These are phyloP conservation scores for Leccinum sublutescens DNA, from an alignment of 768 basidiomycete species.

Conservation along the genomic window DNA sequence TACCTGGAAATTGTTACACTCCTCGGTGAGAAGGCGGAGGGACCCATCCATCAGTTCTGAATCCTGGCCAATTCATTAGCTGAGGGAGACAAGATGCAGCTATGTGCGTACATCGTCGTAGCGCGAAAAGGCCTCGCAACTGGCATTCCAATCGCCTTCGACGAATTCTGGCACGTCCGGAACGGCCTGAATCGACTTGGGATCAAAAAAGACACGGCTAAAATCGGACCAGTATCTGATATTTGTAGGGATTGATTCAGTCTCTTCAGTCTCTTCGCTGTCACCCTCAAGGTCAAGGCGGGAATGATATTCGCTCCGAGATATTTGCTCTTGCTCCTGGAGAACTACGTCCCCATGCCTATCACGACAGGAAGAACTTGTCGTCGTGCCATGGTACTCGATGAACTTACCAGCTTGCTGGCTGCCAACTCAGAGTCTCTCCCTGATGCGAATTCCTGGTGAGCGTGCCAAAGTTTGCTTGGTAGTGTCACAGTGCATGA, in stretches of 20 bases:
- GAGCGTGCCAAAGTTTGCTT: conserved; percentile 69
- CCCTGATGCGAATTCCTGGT: conserved; percentile 39
- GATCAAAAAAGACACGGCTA: conserved; percentile 54
- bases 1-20: conserved; percentile 75
- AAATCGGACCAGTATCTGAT: conserved; percentile 54
- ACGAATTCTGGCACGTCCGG: conserved; percentile 53
- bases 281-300: conserved; percentile 34
- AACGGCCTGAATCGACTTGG: conserved; percentile 61
- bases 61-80: conserved; percentile 41
- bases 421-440: conserved; percentile 16
- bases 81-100: background rate
- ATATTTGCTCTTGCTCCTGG: conserved; percentile 52
- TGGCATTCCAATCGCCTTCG: conserved; percentile 56
- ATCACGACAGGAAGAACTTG: conserved; percentile 4
- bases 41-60: conserved; percentile 66
- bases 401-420: conserved; percentile 20
- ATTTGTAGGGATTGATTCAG: conserved; percentile 16
- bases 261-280: conserved; percentile 12
- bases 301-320: conserved; percentile 55
- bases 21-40: conserved; percentile 67
- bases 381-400: background rate
- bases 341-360: conserved; percentile 53
- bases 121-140: conserved; percentile 49
- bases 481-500: conserved; percentile 6
- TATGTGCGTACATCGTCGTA: conserved; percentile 52